phyloP scores from a whole-genome alignment of 495 filamentous ascomycete species.

The Podospora conica region DNA sequence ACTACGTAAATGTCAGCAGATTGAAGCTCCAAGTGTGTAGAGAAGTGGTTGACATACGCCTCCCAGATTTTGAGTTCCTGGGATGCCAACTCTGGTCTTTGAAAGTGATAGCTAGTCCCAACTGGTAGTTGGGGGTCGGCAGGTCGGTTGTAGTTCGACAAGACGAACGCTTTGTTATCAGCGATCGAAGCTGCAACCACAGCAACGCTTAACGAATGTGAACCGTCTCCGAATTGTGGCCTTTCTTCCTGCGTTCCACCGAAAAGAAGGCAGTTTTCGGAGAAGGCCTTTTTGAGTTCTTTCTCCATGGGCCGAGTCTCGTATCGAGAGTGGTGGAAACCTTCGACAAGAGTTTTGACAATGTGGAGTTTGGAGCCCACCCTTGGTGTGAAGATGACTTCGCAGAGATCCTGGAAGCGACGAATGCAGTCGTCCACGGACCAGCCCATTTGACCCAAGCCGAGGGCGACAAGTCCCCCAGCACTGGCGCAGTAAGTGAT shows the following conservation, averaged over 20 bases:
- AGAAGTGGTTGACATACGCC: neutral
- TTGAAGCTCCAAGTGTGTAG: neutral
- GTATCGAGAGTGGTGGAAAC: conserved; percentile 3
- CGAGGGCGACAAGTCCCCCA: conserved; percentile 1
- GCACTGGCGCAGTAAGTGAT: neutral
- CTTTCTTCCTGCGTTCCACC: neutral
- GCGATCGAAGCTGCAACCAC: conserved; percentile 1
- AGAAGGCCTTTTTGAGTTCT: neutral
- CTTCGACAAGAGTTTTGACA: neutral
- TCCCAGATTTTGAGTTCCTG: conserved; percentile 9
- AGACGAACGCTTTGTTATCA: conserved; percentile 3
- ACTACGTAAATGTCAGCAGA: neutral
- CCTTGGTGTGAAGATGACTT: neutral
- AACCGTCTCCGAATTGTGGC: neutral
- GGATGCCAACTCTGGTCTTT: neutral
- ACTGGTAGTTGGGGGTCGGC: neutral
- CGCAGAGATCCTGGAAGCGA: neutral
- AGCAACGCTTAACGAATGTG: neutral
- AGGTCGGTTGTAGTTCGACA: conserved; percentile 6
- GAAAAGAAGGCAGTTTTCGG: conserved; percentile 3
- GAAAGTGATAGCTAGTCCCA: conserved; percentile 1
- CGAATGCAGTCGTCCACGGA: conserved; percentile 1
- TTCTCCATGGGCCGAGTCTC: neutral
- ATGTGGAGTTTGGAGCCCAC: neutral
- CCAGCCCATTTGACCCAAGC: conserved; percentile 1